Evolutionary conservation across 1,139 yeast species (phyloP), one percentile per base, ranked within the genome.

Genomic region (Yamadazyma diddensiae): DNA sequence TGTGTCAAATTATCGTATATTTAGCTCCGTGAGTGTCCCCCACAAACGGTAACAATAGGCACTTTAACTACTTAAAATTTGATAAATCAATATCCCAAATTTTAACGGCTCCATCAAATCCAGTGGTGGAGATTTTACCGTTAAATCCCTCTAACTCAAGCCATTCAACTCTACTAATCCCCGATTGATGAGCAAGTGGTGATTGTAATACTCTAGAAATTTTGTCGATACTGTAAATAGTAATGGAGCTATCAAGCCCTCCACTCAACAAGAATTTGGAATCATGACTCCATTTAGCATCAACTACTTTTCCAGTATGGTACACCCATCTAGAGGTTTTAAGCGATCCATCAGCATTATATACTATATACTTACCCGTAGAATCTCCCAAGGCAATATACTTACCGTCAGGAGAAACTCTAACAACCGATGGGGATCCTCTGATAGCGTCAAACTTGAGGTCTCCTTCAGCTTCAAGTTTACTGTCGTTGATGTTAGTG

Each of bases 271-370:
- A 72, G 45, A 71, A 79, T 45, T 81, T 77, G 35, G 87, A 83
- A 45, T 83, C 88, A 3, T 65, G 57, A 28, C 82, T 73, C 97
- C 97, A 92, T 21, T 77, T 61, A 30, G 94, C 83, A 23, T 82
- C 77, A 35, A 77, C 79, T 38, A 92, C 82, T 37, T 75, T 79
- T 36, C 95, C 81, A 3, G 90, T 83, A 55, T 94, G 97, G 78
- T 85, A 90, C 0, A 95, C 82, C 99, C 99, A 92, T 53, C 97
- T 77, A 1, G 94, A 78, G 1, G 97, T 88, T 28, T 83, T 76
- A 6, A 85, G 66, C 6, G 72, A 50, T 25, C 70, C 75, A 29
- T 78, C 79, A 1, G 60, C 55, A 39, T 78, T 73, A 58, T 79
- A 87, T 19, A 87, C 66, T 10, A 81, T 62, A 45, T 87, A 85